Evolutionary conservation across 768 basidiomycete genomes (phyloP).

Genomic region (Omphalotus guepiniiformis): DNA sequence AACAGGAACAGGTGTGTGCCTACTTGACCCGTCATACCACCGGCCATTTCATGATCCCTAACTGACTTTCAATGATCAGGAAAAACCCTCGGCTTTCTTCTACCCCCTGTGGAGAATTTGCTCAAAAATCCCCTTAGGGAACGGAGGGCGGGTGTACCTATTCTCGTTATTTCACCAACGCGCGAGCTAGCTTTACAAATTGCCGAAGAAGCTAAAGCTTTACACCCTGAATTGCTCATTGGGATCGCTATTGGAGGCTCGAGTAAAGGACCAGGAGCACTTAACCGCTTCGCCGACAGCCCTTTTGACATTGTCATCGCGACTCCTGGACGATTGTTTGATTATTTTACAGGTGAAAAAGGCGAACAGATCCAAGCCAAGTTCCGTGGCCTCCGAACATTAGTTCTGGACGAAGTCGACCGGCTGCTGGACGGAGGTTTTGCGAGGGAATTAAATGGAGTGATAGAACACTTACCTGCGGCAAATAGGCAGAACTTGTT

Average conservation of each 20-base stretch:
- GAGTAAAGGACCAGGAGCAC: constrained; percentile 17
- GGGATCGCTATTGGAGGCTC: not conserved
- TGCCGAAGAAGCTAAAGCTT: constrained; percentile 57
- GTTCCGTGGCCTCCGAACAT: constrained; percentile 33
- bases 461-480: constrained; percentile 40
- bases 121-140: constrained; percentile 31
- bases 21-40: not conserved
- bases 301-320: constrained; percentile 59
- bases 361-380: constrained; percentile 28
- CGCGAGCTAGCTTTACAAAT: constrained; percentile 65
- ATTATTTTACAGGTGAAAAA: constrained; percentile 50
- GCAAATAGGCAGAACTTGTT: constrained; percentile 56
- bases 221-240: constrained; percentile 20
- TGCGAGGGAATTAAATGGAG: constrained; percentile 61
- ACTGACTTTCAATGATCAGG: constrained; percentile 28
- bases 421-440: constrained; percentile 73
- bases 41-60: not conserved
- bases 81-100: constrained; percentile 71
- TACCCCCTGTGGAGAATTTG: constrained; percentile 71
- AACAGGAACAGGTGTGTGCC: constrained; percentile 55
- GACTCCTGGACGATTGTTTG: constrained; percentile 72
- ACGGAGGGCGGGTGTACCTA: constrained; percentile 38
- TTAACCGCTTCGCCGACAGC: constrained; percentile 20
- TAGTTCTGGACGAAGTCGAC: constrained; percentile 75
- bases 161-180: constrained; percentile 68